Percentiles rank a stretch among this genome's conserved stretches.
phyloP scores from a whole-genome alignment of 148 eudicot species.

The Silene latifolia region DNA sequence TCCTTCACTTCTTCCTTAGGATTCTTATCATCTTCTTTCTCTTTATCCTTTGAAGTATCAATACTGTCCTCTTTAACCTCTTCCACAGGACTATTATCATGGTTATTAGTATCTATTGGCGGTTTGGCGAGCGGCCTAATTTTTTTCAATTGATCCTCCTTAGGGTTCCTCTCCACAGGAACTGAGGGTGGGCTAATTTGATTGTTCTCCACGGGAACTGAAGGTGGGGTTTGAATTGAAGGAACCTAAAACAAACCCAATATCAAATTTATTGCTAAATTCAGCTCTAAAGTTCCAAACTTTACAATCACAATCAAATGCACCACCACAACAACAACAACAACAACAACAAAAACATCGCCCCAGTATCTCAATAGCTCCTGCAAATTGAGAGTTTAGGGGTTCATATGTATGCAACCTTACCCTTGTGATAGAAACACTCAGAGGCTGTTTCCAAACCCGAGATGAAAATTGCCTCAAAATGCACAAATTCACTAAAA shows the following conservation, averaged over 20 bases:
- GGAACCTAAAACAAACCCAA: constrained; percentile 28
- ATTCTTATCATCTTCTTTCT: constrained; percentile 13
- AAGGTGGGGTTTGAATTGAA: constrained; percentile 27
- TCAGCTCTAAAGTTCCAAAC: constrained; percentile 2
- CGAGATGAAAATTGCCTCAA: no score
- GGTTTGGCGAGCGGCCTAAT: constrained; percentile 12
- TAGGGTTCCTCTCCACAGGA: constrained; percentile 17
- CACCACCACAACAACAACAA: no score
- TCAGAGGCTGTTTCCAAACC: no score
- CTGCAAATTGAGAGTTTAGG: neutral
- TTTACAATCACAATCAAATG: neutral
- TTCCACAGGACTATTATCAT: constrained; percentile 16
- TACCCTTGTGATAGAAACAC: no score
- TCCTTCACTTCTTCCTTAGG: constrained; percentile 15
- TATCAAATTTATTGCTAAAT: neutral
- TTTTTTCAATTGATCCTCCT: constrained; percentile 20
- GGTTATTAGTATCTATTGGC: constrained; percentile 15
- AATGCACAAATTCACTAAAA: neutral
- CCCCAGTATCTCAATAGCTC: neutral
- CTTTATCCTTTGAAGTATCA: constrained; percentile 11
- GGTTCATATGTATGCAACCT: neutral
- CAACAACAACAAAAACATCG: neutral
- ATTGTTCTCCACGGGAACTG: constrained; percentile 4
- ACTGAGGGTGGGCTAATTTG: neutral
- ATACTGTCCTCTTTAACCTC: constrained; percentile 1